A percentile compares a stretch with the other conserved stretches of the same genome.
Evolutionary conservation across 257 asterid genomes (phyloP).

Genomic region (Sherardia arvensis): DNA sequence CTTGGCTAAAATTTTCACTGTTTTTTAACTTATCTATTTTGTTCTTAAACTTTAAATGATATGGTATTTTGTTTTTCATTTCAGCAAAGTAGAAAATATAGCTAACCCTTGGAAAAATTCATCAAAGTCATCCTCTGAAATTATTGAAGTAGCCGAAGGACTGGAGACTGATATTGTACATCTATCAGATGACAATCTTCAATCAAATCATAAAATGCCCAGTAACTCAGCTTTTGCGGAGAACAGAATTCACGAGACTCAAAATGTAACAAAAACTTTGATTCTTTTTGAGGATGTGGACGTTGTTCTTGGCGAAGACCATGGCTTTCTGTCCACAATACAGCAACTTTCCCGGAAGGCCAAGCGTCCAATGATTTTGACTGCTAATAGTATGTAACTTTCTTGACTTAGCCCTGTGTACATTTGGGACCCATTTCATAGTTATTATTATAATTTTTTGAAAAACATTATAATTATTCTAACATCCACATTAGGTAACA

Average conservation of each 20-base stretch:
- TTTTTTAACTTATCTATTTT: background rate
- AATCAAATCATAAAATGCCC: constrained; percentile 23
- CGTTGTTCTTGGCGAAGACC: constrained; percentile 69
- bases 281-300: constrained; percentile 97
- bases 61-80: constrained; percentile 21
- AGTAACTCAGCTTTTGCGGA: constrained; percentile 22
- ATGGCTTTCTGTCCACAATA: constrained; percentile 68
- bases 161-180: constrained; percentile 34
- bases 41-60: background rate
- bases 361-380: constrained; percentile 93
- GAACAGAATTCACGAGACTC: constrained; percentile 24
- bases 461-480: no score
- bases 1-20: background rate
- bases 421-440: constrained; percentile 5
- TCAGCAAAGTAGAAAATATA: constrained; percentile 46
- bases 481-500: constrained; percentile 37
- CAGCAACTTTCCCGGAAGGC: constrained; percentile 86
- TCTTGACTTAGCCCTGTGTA: constrained; percentile 7
- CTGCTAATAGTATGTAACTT: constrained; percentile 76
- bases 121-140: constrained; percentile 29
- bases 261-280: constrained; percentile 48
- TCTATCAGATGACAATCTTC: constrained; percentile 37
- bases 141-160: constrained; percentile 21
- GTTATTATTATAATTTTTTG: no score
- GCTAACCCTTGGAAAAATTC: constrained; percentile 25